Evolutionary conservation across 768 basidiomycete species (phyloP).

Genomic region (Crassisporium funariophilum): DNA sequence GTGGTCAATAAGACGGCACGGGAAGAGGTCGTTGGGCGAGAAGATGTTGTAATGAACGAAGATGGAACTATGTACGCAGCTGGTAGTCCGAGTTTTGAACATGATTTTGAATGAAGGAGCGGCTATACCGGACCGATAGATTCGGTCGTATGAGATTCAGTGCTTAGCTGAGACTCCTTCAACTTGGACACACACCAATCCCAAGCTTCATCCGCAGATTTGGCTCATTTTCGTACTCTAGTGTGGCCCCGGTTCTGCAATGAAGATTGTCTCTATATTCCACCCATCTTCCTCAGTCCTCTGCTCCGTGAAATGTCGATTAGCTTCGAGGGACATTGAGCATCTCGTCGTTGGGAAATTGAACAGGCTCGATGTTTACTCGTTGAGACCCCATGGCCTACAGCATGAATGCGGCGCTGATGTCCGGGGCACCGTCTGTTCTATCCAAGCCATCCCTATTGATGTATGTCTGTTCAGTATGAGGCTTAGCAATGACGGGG

Average conservation of each 20-base stretch:
- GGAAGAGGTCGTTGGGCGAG: conserved; percentile 15
- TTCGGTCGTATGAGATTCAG: too few relatives aligned
- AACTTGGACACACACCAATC: not conserved
- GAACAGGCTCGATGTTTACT: conserved; percentile 68
- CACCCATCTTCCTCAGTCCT: conserved; percentile 75
- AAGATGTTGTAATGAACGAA: conserved; percentile 54
- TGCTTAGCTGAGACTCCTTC: not conserved
- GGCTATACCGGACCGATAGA: conserved; percentile 6
- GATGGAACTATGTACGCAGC: conserved; percentile 60
- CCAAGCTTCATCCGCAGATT: too few relatives aligned
- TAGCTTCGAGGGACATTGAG: conserved; percentile 56
- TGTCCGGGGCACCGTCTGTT: conserved; percentile 68
- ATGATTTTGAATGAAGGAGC: conserved; percentile 20
- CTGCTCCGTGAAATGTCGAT: conserved; percentile 65
- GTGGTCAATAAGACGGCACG: conserved; percentile 29
- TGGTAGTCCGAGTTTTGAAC: conserved; percentile 30
- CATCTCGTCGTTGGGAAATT: conserved; percentile 72
- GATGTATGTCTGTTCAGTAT: too few relatives aligned
- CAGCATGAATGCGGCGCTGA: conserved; percentile 59
- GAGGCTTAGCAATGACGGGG: too few relatives aligned
- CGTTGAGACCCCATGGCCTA: conserved; percentile 61
- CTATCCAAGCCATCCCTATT: conserved; percentile 56
- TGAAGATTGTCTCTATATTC: conserved; percentile 74
- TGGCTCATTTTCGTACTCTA: not conserved
- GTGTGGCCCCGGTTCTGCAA: conserved; percentile 26